A percentile compares a stretch with the other conserved stretches of the same genome.
phyloP scores from a whole-genome alignment of 192 early-diverging fungal species.

The Backusella tarrabulga region DNA sequence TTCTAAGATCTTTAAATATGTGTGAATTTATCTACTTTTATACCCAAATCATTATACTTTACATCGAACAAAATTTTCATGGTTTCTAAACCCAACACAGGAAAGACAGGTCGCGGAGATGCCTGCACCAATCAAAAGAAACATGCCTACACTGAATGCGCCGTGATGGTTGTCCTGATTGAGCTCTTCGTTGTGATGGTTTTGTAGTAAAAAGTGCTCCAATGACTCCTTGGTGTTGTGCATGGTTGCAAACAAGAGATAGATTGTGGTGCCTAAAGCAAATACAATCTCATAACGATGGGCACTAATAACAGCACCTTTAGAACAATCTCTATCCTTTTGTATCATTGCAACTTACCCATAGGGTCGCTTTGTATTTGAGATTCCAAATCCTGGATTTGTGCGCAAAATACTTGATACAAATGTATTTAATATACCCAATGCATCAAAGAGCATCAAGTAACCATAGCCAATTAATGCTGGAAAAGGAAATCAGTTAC shows the following conservation, averaged over 20 bases:
- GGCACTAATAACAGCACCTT: conserved; percentile 28
- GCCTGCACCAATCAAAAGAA: conserved; percentile 38
- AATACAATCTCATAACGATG: conserved; percentile 54
- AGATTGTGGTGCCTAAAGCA: conserved; percentile 50
- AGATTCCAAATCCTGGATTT: conserved; percentile 35
- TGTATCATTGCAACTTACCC: conserved; percentile 40
- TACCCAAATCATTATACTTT: conserved; percentile 1
- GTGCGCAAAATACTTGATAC: conserved; percentile 47
- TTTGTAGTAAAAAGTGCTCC: conserved; percentile 56
- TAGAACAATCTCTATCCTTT: background rate
- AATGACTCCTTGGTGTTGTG: conserved; percentile 57
- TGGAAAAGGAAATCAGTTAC: background rate
- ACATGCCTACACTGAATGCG: conserved; percentile 16
- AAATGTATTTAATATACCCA: conserved; percentile 54
- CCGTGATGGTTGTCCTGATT: conserved; percentile 12
- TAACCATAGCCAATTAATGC: conserved; percentile 51
- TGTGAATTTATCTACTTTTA: background rate
- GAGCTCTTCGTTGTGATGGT: conserved; percentile 39
- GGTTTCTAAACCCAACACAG: conserved; percentile 49
- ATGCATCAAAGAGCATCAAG: conserved; percentile 56
- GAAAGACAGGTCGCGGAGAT: conserved; percentile 44
- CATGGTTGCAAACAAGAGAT: conserved; percentile 56
- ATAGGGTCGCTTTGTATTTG: conserved; percentile 53
- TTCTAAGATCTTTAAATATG: conserved; percentile 19
- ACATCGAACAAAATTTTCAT: conserved; percentile 51